Conservation (phyloP, 768 basidiomycete species). For the Suillus discolor region DNA sequence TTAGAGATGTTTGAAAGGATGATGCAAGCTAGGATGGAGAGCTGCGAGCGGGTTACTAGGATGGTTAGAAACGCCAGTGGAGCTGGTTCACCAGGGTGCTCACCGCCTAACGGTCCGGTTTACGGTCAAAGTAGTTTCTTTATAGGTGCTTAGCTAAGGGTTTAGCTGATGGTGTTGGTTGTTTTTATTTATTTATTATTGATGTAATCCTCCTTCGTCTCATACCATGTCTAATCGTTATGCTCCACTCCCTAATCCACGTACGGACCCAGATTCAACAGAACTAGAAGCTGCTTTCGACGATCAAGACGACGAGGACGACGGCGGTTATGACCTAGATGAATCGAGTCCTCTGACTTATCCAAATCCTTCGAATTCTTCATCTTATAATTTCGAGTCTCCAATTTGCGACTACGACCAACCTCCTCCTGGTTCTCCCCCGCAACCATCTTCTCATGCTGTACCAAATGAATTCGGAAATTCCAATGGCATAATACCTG, state of each 20-base stretch:
- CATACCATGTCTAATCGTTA: constrained; percentile 57
- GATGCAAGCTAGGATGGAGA: constrained; percentile 76
- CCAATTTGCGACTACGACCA: constrained; percentile 67
- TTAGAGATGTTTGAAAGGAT: constrained; percentile 71
- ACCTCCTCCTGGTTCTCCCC: constrained; percentile 85
- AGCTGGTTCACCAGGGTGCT: constrained; percentile 3
- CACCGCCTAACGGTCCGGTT: background rate
- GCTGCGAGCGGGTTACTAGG: constrained; percentile 65
- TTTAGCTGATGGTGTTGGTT: background rate
- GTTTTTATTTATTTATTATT: constrained; percentile 3
- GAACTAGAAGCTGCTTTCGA: constrained; percentile 91
- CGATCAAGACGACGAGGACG: constrained; percentile 73
- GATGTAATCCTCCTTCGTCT: background rate
- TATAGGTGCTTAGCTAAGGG: background rate
- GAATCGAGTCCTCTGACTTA: constrained; percentile 53
- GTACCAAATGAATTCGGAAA: constrained; percentile 75
- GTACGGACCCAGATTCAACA: constrained; percentile 47
- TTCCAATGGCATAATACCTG: constrained; percentile 69
- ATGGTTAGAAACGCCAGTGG: constrained; percentile 53
- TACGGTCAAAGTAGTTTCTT: constrained; percentile 8
- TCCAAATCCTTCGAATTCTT: constrained; percentile 35
- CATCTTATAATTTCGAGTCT: constrained; percentile 78
- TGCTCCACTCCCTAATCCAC: constrained; percentile 65
- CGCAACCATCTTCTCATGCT: constrained; percentile 60
- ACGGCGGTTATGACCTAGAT: constrained; percentile 32